Evolutionary conservation across 2,329 filamentous ascomycete species (phyloP).

Genomic region (Aspergillus candidus): DNA sequence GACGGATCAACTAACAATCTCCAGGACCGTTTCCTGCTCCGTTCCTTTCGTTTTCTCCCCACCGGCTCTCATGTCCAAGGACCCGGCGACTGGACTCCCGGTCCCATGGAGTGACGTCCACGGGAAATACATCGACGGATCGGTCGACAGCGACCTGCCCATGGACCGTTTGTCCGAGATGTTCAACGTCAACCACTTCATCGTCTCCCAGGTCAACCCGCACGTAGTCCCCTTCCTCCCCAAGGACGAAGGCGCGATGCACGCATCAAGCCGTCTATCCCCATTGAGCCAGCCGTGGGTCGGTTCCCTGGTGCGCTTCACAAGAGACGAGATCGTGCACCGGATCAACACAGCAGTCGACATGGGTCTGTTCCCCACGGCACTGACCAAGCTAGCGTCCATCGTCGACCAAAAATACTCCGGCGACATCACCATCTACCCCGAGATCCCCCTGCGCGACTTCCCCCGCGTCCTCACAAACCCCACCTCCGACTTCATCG

Average conservation of each 20-base stretch:
- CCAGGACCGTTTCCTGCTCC: constrained; percentile 79
- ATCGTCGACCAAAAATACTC: constrained; percentile 87
- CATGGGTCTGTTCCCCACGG: constrained; percentile 70
- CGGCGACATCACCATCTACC: constrained; percentile 90
- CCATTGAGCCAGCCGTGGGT: constrained; percentile 49
- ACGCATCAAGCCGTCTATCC: constrained; percentile 25
- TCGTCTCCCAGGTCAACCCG: constrained; percentile 93
- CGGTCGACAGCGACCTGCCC: constrained; percentile 87
- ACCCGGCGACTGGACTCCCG: constrained; percentile 70
- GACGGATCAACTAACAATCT: constrained; percentile 10
- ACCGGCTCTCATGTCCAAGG: constrained; percentile 73
- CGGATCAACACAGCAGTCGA: constrained; percentile 75
- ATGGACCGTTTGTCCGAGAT: constrained; percentile 86
- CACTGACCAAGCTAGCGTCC: constrained; percentile 70
- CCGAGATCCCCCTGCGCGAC: constrained; percentile 67
- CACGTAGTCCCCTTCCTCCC: constrained; percentile 82
- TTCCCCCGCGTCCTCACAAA: constrained; percentile 75
- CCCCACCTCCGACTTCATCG: constrained; percentile 80
- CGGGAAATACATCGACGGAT: constrained; percentile 87
- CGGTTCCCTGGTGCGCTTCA: constrained; percentile 62
- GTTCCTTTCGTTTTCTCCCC: constrained; percentile 81
- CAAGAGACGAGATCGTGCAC: constrained; percentile 73
- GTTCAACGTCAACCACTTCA: constrained; percentile 98
- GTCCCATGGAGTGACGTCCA: constrained; percentile 80
- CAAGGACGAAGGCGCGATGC: constrained; percentile 56